Evolutionary conservation across 2,329 filamentous ascomycete genomes (phyloP).

Genomic region (Chaetomiaceae sp.): DNA sequence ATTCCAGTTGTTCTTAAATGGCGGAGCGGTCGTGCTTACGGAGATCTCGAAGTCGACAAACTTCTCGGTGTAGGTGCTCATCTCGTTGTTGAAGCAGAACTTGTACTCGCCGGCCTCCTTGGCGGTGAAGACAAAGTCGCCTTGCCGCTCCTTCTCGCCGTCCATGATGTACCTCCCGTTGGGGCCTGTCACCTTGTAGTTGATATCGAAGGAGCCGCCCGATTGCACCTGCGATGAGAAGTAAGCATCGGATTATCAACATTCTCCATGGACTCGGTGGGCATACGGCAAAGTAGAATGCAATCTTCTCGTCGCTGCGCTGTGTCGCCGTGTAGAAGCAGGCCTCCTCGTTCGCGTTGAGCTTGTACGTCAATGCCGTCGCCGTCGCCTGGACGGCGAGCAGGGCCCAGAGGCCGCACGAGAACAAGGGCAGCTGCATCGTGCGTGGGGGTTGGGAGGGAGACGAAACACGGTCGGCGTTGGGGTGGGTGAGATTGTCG

Average conservation of each 20-base stretch:
- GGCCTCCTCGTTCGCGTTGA: conserved; percentile 84
- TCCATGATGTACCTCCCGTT: conserved; percentile 75
- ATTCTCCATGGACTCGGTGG: background rate
- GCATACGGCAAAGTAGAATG: conserved; percentile 95
- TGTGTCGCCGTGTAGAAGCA: conserved; percentile 88
- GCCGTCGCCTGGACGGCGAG: conserved; percentile 68
- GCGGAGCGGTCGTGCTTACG: conserved; percentile 48
- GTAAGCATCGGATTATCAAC: conserved; percentile 1
- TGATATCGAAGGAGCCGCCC: conserved; percentile 94
- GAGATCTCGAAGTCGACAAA: conserved; percentile 97
- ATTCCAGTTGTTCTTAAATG: too few relatives aligned
- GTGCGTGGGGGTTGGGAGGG: conserved; percentile 28
- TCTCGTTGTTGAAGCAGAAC: conserved; percentile 98
- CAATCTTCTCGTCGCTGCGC: conserved; percentile 78
- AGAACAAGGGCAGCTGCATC: conserved; percentile 62
- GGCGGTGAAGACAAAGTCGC: conserved; percentile 96
- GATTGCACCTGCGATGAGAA: conserved; percentile 77
- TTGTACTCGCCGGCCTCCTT: conserved; percentile 83
- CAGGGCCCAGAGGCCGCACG: conserved; percentile 66
- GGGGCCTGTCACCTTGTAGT: conserved; percentile 83
- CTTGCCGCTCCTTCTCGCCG: conserved; percentile 86
- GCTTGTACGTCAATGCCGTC: conserved; percentile 90
- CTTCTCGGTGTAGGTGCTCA: conserved; percentile 97
- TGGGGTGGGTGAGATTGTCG: conserved; percentile 31
- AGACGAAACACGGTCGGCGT: too few relatives aligned